Conservation (phyloP, 306 rosid species). For the Senna siamea region DNA sequence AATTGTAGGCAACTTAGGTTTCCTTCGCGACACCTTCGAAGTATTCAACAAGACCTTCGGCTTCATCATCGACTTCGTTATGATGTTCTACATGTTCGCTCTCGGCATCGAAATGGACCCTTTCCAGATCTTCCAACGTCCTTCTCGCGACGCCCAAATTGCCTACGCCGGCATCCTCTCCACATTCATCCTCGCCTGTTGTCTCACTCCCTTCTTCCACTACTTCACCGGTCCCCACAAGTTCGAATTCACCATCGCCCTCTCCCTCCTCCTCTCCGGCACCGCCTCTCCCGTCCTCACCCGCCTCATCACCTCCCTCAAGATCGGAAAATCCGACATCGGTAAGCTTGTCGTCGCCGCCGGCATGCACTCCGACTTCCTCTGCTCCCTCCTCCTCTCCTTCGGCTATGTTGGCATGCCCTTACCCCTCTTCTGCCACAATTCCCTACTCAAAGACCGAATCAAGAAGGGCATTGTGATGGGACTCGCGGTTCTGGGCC, state of each 20-base stretch:
- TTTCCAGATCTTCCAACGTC: constrained; percentile 49
- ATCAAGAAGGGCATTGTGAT: constrained; percentile 25
- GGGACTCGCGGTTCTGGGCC: constrained; percentile 48
- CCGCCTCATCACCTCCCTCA: constrained; percentile 65
- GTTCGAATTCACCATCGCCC: constrained; percentile 52
- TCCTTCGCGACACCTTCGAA: constrained; percentile 46
- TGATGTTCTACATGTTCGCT: constrained; percentile 90
- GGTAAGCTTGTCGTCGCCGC: constrained; percentile 83
- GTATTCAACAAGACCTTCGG: constrained; percentile 51
- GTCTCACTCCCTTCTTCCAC: constrained; percentile 47
- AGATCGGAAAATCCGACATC: constrained; percentile 89
- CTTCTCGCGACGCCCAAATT: constrained; percentile 70
- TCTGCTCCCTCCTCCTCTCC: constrained; percentile 65
- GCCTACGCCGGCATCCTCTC: constrained; percentile 69
- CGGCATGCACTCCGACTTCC: constrained; percentile 85
- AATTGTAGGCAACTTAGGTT: constrained; percentile 63
- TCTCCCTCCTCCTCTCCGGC: constrained; percentile 67
- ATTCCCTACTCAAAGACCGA: background rate
- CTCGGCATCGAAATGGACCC: constrained; percentile 97
- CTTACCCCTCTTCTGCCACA: constrained; percentile 26
- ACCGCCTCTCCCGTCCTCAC: constrained; percentile 90
- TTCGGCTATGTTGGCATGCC: constrained; percentile 65
- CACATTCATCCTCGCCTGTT: constrained; percentile 60
- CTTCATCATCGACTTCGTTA: constrained; percentile 77
- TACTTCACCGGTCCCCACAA: constrained; percentile 31